A percentile compares a stretch with the other conserved stretches of the same genome.
Evolutionary conservation across 805 yeast species (phyloP).

Genomic region (Ogataea allantospora): DNA sequence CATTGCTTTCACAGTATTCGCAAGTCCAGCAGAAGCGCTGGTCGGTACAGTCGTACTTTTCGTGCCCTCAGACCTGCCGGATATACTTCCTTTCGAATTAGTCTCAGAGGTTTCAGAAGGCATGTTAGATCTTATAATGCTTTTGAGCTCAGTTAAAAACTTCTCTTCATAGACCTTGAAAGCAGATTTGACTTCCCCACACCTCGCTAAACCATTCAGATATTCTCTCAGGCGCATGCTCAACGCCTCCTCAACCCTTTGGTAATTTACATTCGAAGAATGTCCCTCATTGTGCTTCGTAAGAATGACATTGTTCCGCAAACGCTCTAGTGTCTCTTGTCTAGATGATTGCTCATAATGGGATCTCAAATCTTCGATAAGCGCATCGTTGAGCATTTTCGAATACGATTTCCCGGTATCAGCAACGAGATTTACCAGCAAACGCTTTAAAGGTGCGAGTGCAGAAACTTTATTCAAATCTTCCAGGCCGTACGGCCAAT

Average conservation of each 20-base stretch:
- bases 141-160: constrained; percentile 68
- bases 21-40: constrained; percentile 29
- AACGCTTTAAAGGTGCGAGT: constrained; percentile 47
- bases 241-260: constrained; percentile 30
- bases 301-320: constrained; percentile 12
- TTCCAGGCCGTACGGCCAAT: constrained; percentile 46
- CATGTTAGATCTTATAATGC: constrained; percentile 60
- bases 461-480: constrained; percentile 51
- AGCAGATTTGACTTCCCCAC: constrained; percentile 61
- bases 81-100: constrained; percentile 15
- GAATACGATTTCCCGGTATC: constrained; percentile 71
- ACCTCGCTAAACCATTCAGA: constrained; percentile 56
- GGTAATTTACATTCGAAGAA: constrained; percentile 6
- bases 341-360: constrained; percentile 51
- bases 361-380: constrained; percentile 59
- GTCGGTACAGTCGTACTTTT: constrained; percentile 26
- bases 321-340: constrained; percentile 43
- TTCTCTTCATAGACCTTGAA: constrained; percentile 64
- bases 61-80: constrained; percentile 30
- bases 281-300: neutral
- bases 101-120: constrained; percentile 46
- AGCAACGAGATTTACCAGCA: constrained; percentile 53
- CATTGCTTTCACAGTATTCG: constrained; percentile 56
- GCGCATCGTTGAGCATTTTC: constrained; percentile 49
- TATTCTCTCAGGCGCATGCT: constrained; percentile 44